Evolutionary conservation across 495 filamentous ascomycete genomes (phyloP), one percentile per base, ranked within the genome.

Genomic region (Aspergillus leporis): DNA sequence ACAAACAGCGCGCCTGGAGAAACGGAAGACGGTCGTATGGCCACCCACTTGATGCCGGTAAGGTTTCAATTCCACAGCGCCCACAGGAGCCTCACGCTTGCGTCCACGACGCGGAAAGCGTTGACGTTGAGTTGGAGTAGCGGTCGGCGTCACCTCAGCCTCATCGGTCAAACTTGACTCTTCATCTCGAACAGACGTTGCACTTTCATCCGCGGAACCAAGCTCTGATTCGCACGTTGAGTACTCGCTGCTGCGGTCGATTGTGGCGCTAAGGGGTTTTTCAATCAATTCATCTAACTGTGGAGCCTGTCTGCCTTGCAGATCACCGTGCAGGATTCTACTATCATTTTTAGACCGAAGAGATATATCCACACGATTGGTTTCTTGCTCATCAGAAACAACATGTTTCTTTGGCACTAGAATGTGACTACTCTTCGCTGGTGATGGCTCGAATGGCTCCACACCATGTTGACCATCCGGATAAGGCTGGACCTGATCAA

Each of bases 11-110:
- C 92, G 86, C 47, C 89, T 85, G 21, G 94, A 98, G 64, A 98
- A 98, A 28, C 94, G 88, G 78, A 96, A 98, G 22, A 98, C 85
- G 0, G 92, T 97, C 1, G 90, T 96, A 74, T 98, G 94, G 1
- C 94, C 94, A 19, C 94, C 94, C 55, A 98, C 94, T 70, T 98
- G 94, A 72, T 98, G 94, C 46, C 90, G 90, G 71, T 97, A 98
- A 5, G 94, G 94, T 61, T 97, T 97, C 61, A 98, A 78, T 70
- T 97, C 93, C 62, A 98, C 95, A 13, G 93, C 93, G 18, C 93
- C 91, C 22, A 95, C 73, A 16, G 93, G 92, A 56, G 81, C 85
- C 13, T 68, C 57, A n/a, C 63, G 56, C 54, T 71, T 73, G 51
- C 70, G 73, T 28, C 68, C 69, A 22, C 64, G 62, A 13, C 70